Conservation (phyloP, 2,329 filamentous ascomycete genomes). For the Myriosclerotinia scirpicola region DNA sequence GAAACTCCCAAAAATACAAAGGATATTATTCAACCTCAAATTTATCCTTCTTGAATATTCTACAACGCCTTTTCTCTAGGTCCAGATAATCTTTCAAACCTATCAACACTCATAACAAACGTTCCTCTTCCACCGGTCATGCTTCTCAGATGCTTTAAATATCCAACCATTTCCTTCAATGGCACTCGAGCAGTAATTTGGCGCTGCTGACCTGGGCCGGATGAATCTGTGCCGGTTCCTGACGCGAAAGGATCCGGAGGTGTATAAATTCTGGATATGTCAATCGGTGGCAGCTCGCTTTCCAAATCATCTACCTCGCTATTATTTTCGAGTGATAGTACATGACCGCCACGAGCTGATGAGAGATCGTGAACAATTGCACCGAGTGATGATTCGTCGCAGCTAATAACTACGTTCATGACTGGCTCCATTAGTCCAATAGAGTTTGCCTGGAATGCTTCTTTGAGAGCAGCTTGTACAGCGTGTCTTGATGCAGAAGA, state of each 20-base stretch:
- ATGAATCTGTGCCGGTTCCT: conserved; percentile 49
- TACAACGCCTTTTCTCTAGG: conserved; percentile 49
- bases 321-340: conserved; percentile 63
- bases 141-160: conserved; percentile 83
- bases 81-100: conserved; percentile 65
- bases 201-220: conserved; percentile 51
- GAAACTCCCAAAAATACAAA: neutral
- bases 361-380: conserved; percentile 80
- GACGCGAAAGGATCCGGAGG: conserved; percentile 79
- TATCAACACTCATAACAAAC: conserved; percentile 72
- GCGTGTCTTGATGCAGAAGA: conserved; percentile 68
- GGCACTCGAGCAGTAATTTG: conserved; percentile 85
- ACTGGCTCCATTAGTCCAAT: conserved; percentile 86
- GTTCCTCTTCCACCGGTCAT: conserved; percentile 82
- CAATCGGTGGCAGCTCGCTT: conserved; percentile 50
- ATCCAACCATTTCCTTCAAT: conserved; percentile 94
- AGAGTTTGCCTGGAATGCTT: conserved; percentile 53
- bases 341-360: conserved; percentile 69
- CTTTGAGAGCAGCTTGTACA: conserved; percentile 67
- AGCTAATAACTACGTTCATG: conserved; percentile 84
- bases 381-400: conserved; percentile 79
- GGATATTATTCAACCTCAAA: neutral
- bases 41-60: neutral
- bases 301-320: conserved; percentile 28
- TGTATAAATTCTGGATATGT: conserved; percentile 75